Conservation (phyloP, 148 eudicot genomes). For the Fagopyrum homotropicum region DNA sequence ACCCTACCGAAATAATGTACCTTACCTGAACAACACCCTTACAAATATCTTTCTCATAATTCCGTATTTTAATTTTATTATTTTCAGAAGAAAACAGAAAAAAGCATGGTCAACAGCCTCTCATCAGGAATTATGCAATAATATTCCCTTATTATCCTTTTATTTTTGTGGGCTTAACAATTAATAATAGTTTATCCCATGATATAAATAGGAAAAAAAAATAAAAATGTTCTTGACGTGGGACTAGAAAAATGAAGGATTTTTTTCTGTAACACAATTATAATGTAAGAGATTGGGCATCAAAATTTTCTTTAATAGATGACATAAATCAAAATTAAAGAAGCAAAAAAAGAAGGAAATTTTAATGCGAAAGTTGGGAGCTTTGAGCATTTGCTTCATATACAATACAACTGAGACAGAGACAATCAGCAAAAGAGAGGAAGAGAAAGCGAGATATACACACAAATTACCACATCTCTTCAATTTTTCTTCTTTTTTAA, state of each 20-base stretch:
- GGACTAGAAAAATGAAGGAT: neutral
- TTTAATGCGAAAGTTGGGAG: constrained; percentile 9
- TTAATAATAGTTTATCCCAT: neutral
- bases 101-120: constrained; percentile 1
- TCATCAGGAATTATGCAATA: neutral
- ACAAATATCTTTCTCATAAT: neutral
- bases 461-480: constrained; percentile 9
- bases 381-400: constrained; percentile 10
- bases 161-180: neutral
- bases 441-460: constrained; percentile 3
- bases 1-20: no score
- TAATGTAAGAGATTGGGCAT: neutral
- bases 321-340: neutral
- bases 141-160: neutral
- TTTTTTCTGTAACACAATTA: neutral
- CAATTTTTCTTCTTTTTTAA: constrained; percentile 2
- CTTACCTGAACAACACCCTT: neutral
- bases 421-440: constrained; percentile 11
- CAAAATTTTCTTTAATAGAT: neutral
- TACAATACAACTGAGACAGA: constrained; percentile 10
- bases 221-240: constrained; percentile 1
- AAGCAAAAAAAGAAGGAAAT: constrained; percentile 1
- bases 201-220: neutral
- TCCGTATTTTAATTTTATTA: neutral
- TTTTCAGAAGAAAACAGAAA: neutral